These are phyloP conservation scores for Talaromyces thailandensis DNA, from an alignment of 495 filamentous ascomycete species.

Conservation along the genomic window DNA sequence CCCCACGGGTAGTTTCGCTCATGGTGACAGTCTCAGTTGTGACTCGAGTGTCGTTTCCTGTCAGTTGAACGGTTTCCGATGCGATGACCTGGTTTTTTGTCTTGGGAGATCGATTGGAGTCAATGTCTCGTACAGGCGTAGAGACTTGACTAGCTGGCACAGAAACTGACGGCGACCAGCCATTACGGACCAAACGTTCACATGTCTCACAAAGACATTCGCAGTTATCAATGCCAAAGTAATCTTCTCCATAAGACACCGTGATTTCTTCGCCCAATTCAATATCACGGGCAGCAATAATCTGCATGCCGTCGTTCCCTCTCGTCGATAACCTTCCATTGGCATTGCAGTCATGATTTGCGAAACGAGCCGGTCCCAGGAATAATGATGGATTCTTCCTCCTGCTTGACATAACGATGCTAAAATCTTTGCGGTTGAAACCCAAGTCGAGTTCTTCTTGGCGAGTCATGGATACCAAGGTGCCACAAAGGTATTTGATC, in stretches of 20 bases:
- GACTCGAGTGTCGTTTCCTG: not conserved
- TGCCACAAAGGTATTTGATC: constrained; percentile 84
- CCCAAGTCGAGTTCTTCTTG: constrained; percentile 81
- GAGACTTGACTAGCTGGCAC: constrained; percentile 25
- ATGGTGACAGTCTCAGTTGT: not conserved
- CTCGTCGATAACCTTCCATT: constrained; percentile 80
- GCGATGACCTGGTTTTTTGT: constrained; percentile 28
- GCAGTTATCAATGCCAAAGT: constrained; percentile 91
- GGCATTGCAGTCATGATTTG: constrained; percentile 94
- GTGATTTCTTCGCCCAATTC: constrained; percentile 89
- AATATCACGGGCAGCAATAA: constrained; percentile 72
- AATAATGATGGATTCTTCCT: constrained; percentile 84
- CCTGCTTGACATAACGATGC: constrained; percentile 86
- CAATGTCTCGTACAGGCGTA: constrained; percentile 26
- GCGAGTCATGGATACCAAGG: constrained; percentile 79
- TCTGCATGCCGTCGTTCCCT: constrained; percentile 78
- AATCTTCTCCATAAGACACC: constrained; percentile 88
- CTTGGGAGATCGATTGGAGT: constrained; percentile 9
- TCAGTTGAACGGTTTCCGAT: not conserved
- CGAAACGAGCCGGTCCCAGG: constrained; percentile 88
- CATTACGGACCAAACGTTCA: constrained; percentile 66
- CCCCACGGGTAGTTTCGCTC: not conserved
- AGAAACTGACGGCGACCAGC: constrained; percentile 55
- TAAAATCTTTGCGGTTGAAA: constrained; percentile 79
- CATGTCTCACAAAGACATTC: constrained; percentile 91